Evolutionary conservation across 345 rosid species (phyloP).

Genomic region (Abelmoschus esculentus): DNA sequence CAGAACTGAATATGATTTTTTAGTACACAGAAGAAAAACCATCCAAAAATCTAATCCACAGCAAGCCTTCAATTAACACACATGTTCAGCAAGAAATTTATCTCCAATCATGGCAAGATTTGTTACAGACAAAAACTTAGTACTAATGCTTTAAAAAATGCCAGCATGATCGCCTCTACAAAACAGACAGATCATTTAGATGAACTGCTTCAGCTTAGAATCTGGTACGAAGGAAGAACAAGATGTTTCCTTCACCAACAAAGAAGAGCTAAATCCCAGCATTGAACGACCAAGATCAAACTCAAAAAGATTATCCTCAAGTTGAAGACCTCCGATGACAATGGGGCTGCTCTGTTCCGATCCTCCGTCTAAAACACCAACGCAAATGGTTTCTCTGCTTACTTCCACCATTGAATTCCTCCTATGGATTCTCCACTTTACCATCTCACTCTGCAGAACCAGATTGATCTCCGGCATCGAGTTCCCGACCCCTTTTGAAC

Average conservation of each 20-base stretch:
- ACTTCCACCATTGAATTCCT: conserved; percentile 51
- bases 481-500: conserved; percentile 7
- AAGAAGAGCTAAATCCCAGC: conserved; percentile 49
- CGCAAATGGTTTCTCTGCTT: conserved; percentile 43
- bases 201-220: neutral
- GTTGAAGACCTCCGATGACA: conserved; percentile 61
- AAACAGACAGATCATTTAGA: neutral
- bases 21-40: no score
- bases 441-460: conserved; percentile 84
- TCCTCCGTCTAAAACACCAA: conserved; percentile 74
- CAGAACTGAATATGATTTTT: no score
- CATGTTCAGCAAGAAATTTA: neutral
- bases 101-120: no score
- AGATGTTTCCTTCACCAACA: conserved; percentile 18
- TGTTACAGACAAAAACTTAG: neutral
- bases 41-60: neutral
- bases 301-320: conserved; percentile 62
- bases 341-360: conserved; percentile 27
- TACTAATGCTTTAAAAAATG: neutral
- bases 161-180: neutral
- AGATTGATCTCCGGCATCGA: conserved; percentile 52
- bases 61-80: neutral
- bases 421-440: conserved; percentile 63
- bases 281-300: conserved; percentile 54
- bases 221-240: conserved; percentile 20